These are phyloP conservation scores for Gastrolobium bilobum DNA, from an alignment of 306 rosid species.

Conservation along the genomic window DNA sequence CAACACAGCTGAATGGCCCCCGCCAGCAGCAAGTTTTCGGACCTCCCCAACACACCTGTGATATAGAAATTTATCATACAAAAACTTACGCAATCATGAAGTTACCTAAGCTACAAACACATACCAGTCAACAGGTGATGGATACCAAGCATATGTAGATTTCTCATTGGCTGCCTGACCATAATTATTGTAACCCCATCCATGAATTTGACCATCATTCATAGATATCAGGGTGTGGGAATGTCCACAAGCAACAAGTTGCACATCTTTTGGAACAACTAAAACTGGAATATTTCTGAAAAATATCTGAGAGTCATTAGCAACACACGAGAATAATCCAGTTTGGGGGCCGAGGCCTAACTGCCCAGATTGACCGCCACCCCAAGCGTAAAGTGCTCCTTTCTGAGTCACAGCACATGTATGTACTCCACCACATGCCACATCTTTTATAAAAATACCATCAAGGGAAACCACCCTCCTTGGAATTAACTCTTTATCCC, in stretches of 20 bases:
- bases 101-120: constrained; percentile 44
- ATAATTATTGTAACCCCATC: constrained; percentile 97
- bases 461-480: constrained; percentile 92
- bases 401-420: constrained; percentile 81
- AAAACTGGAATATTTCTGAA: constrained; percentile 81
- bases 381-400: constrained; percentile 96
- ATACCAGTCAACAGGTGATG: constrained; percentile 96
- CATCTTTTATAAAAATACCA: constrained; percentile 65
- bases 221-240: constrained; percentile 82
- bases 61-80: constrained; percentile 41
- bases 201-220: constrained; percentile 87
- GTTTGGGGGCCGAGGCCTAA: constrained; percentile 91
- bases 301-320: constrained; percentile 67
- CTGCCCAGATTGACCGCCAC: constrained; percentile 94
- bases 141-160: constrained; percentile 94
- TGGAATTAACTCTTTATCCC: constrained; percentile 86
- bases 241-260: constrained; percentile 90
- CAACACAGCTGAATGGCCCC: constrained; percentile 96
- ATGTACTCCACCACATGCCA: constrained; percentile 93
- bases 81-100: constrained; percentile 21
- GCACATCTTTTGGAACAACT: constrained; percentile 84
- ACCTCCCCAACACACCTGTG: constrained; percentile 95
- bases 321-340: constrained; percentile 79
- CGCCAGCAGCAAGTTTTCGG: constrained; percentile 95
- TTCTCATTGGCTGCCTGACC: constrained; percentile 97